Evolutionary conservation across 2,329 filamentous ascomycete species (phyloP).

Genomic region (Aspergillus latus): DNA sequence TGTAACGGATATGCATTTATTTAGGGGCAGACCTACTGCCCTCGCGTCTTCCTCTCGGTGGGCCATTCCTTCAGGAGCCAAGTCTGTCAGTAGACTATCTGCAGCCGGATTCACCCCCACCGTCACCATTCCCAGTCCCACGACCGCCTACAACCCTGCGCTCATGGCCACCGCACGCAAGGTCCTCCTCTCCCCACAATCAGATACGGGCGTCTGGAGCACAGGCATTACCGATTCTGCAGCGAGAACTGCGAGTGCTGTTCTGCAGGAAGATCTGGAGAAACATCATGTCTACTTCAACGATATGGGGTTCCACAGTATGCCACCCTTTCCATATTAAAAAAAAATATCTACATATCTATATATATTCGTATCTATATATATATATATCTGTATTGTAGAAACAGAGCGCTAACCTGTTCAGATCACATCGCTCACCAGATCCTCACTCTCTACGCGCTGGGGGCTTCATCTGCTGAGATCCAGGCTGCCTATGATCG

Average conservation of each 20-base stretch:
- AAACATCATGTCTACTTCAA: slow-evolving; percentile 82
- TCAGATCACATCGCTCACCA: slow-evolving; percentile 75
- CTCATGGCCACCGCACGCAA: slow-evolving; percentile 51
- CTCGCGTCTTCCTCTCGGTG: too few species aligned
- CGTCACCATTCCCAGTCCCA: too few species aligned
- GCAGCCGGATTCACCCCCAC: too few species aligned
- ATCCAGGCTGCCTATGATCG: slow-evolving; percentile 65
- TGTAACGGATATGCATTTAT: too few species aligned
- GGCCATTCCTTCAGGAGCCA: too few species aligned
- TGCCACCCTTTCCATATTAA: slow-evolving; percentile 6
- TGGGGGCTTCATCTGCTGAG: slow-evolving; percentile 62
- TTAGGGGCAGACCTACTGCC: too few species aligned
- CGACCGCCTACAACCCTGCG: too few species aligned
- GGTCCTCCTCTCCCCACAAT: slow-evolving; percentile 46
- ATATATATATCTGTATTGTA: too few species aligned
- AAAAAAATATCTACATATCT: not conserved
- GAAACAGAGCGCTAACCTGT: too few species aligned
- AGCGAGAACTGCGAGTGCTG: slow-evolving; percentile 61
- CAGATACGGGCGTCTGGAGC: slow-evolving; percentile 49
- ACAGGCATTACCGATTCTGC: slow-evolving; percentile 54
- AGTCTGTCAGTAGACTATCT: too few species aligned
- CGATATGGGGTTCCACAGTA: slow-evolving; percentile 66
- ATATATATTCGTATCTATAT: too few species aligned
- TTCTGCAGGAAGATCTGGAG: slow-evolving; percentile 74
- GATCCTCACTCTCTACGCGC: slow-evolving; percentile 72